Evolutionary conservation across 1,284 basidiomycete species (phyloP).

Genomic region (Clitocybe nebularis): DNA sequence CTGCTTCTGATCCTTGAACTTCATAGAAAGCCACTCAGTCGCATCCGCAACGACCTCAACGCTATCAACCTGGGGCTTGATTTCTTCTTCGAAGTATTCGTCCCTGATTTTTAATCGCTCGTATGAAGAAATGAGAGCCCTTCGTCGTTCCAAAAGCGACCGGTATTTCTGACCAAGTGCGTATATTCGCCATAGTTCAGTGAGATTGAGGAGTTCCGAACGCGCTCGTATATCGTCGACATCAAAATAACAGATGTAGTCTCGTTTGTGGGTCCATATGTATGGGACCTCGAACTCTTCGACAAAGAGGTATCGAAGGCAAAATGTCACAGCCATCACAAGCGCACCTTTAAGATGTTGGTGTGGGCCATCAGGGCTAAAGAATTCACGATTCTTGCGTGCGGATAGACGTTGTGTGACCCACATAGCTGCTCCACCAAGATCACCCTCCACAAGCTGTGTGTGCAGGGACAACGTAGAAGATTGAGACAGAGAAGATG

Average conservation of each 20-base stretch:
- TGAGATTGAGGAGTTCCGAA: slow-evolving; percentile 67
- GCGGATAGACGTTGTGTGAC: slow-evolving; percentile 82
- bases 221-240: slow-evolving; percentile 48
- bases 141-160: slow-evolving; percentile 74
- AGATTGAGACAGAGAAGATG: slow-evolving; percentile 74
- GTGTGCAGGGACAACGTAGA: slow-evolving; percentile 68
- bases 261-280: slow-evolving; percentile 91
- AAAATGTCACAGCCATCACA: slow-evolving; percentile 76
- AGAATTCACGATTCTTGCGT: slow-evolving; percentile 75
- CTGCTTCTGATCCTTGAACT: slow-evolving; percentile 76
- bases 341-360: slow-evolving; percentile 65
- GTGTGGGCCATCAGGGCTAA: slow-evolving; percentile 56
- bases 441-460: slow-evolving; percentile 63
- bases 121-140: slow-evolving; percentile 64
- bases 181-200: slow-evolving; percentile 88
- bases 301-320: slow-evolving; percentile 83
- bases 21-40: slow-evolving; percentile 88
- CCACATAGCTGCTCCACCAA: slow-evolving; percentile 86
- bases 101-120: slow-evolving; percentile 59
- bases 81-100: slow-evolving; percentile 69
- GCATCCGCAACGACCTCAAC: slow-evolving; percentile 92
- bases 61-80: slow-evolving; percentile 60
- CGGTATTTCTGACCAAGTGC: slow-evolving; percentile 83
- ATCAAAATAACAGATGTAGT: slow-evolving; percentile 82
- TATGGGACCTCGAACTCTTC: slow-evolving; percentile 93